Base-by-base conservation (phyloP, 1,139 yeast species). In the Saccharomyces hybrid region DNA sequence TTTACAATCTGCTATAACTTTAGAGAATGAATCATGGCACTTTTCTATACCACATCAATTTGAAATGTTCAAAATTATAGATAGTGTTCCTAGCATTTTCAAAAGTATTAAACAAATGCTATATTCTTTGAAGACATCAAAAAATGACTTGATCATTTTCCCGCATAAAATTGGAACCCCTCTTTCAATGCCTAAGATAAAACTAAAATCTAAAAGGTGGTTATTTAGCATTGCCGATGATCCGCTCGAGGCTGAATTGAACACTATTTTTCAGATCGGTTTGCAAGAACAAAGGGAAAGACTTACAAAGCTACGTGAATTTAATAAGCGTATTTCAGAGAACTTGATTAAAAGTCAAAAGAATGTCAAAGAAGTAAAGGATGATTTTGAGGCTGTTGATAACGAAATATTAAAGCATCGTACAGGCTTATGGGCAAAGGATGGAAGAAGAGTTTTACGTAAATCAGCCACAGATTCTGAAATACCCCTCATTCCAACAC, bases 211-310 rank as follows among this genome's bases (percentile, higher is more conserved):
- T 0, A 67, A 70, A 11, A 71, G 76, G 48, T 61, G 82, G 31
- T 61, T 78, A 0, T 78, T 84, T 56, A 68, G 72, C 46, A 76
- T 84, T 74, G 86, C 81, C 11, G 96, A 90, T 70, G 96, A 91
- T 70, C 89, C 95, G 4, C 89, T 93, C 67, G 99, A 91, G 69
- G 71, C 85, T 1, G 85, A 89, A 61, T 71, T 91, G 55, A 81
- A 81, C 46, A 78, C 86, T 79, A 84, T 88, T 26, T 88, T 81
- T 68, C 93, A 87, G 64, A 77, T 88, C 32, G 96, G 96, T 1
- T 60, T 78, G 51, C 71, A 80, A 4, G 97, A 89, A 64, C 96
- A 88, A 64, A 73, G 79, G 55, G 76, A 78, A 55, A 73, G 97
- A 52, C 56, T 80, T 48, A 90, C 84, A 49, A 81, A 85, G 61